Evolutionary conservation across 1,284 basidiomycete species (phyloP).

Genomic region (Malassezia nana): DNA sequence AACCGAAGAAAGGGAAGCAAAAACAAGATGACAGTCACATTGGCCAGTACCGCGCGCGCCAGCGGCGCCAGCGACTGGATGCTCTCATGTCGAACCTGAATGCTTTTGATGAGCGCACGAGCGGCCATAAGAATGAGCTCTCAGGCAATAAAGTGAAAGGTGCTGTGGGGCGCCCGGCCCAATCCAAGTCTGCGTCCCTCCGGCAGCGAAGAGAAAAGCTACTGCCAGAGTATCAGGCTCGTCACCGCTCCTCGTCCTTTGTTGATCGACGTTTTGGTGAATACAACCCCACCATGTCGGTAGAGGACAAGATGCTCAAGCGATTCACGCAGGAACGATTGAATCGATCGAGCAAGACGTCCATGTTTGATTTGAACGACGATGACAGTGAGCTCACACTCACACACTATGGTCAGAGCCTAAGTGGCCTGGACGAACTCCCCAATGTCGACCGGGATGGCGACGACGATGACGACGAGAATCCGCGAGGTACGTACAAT

Average conservation of each 20-base stretch:
- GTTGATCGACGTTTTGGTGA: constrained; percentile 93
- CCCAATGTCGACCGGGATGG: constrained; percentile 54
- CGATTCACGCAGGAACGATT: constrained; percentile 73
- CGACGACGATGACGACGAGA: constrained; percentile 34
- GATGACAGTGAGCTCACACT: constrained; percentile 50
- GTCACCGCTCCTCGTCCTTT: constrained; percentile 74
- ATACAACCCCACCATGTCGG: constrained; percentile 74
- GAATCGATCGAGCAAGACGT: constrained; percentile 57
- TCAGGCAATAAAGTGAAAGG: constrained; percentile 78
- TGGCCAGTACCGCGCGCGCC: constrained; percentile 21
- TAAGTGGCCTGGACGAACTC: constrained; percentile 76
- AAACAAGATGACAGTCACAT: constrained; percentile 50
- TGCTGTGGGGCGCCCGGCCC: constrained; percentile 67
- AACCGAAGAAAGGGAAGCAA: constrained; percentile 32
- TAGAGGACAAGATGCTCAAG: constrained; percentile 94
- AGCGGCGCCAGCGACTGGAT: constrained; percentile 57
- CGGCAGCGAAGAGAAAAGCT: constrained; percentile 65
- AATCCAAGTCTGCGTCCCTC: constrained; percentile 76
- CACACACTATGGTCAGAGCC: constrained; percentile 83
- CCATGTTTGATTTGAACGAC: constrained; percentile 77
- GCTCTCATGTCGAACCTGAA: constrained; percentile 78
- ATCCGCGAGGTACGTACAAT: constrained; percentile 16
- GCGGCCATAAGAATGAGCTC: constrained; percentile 72
- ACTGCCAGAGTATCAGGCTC: constrained; percentile 66
- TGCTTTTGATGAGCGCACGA: constrained; percentile 63